A percentile compares a stretch with the other conserved stretches of the same genome.
These are phyloP conservation scores for Cajanus cajan DNA, from an alignment of 306 rosid genomes.

Conservation along the genomic window DNA sequence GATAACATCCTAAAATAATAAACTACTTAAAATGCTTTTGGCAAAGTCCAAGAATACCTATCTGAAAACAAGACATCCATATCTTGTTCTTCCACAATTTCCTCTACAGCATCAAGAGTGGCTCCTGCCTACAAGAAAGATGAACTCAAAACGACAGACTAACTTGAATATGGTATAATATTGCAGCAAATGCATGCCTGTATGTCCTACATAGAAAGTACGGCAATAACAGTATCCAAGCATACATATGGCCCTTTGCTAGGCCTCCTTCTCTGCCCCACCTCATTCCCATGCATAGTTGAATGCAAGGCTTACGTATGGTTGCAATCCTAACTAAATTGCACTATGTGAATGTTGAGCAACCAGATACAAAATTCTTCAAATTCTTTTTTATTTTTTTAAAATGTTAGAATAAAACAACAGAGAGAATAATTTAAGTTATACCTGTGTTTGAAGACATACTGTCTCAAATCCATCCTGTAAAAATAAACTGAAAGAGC, in stretches of 20 bases:
- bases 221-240: neutral
- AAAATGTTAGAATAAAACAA: conserved; percentile 8
- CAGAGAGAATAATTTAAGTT: neutral
- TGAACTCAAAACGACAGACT: conserved; percentile 25
- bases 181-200: neutral
- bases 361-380: neutral
- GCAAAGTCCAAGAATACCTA: conserved; percentile 42
- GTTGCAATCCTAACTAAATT: conserved; percentile 9
- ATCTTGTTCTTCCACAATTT: conserved; percentile 73
- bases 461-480: conserved; percentile 66
- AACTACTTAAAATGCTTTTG: conserved; percentile 6
- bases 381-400: neutral
- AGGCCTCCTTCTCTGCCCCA: neutral
- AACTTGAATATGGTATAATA: neutral
- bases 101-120: conserved; percentile 72
- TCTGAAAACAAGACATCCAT: conserved; percentile 60
- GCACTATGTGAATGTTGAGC: neutral
- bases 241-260: neutral
- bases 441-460: conserved; percentile 65
- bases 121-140: conserved; percentile 62
- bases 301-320: neutral
- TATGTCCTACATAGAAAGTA: neutral
- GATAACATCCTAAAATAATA: neutral
- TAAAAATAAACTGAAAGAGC: conserved; percentile 26
- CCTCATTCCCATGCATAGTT: neutral